Evolutionary conservation across 257 asterid species (phyloP), one percentile per base, ranked within the genome.

Genomic region (Cinchona pubescens): DNA sequence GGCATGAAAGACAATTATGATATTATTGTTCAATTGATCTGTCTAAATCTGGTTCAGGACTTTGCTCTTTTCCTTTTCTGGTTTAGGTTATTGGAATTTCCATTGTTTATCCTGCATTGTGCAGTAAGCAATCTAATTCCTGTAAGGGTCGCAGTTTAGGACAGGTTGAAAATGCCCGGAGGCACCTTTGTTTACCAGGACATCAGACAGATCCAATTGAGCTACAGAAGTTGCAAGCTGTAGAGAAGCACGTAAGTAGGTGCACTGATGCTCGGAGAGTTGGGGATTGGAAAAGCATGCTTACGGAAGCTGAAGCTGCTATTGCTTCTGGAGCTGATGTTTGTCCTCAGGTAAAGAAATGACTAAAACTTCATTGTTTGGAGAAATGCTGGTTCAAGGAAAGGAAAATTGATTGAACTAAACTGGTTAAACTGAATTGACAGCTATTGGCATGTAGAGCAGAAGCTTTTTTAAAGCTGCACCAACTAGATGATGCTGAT

Each of bases 381-480:
- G 7, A 30, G 56, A 58, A 27, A 48, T 69, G 64, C 19, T 49
- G 16, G 13, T 65, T 45, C 29, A 62, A 45, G 48, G 23, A 32
- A 64, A 42, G 59, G 25, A 8, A 35, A 21, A 66, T 76, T 59
- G 71, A 56, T 76, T 38, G 43, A 13, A 56, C 76, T 78, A 70
- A 85, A 71, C 78, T 60, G 80, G 60, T 84, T 75, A 77, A 67
- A 68, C 81, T 82, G 85, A 66, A 79, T 85, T 78, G 88, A 74
- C 97, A 94, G 99, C 86, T 94, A 53, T 82, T 77, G 75, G 92
- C 97, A 46, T 90, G 96, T 82, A 87, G 89, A 82, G 96, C 97
- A 32, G 99, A 94, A 84, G 95, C 97, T 67, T 87, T 90, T 75
- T 78, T 92, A 84, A 92, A 94, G 87, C 94, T 92, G 76, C 90